A percentile compares a stretch with the other conserved stretches of the same genome.
Evolutionary conservation across 177 flowering plant genomes (phyloP).

Genomic region (Tripterygium wilfordii): DNA sequence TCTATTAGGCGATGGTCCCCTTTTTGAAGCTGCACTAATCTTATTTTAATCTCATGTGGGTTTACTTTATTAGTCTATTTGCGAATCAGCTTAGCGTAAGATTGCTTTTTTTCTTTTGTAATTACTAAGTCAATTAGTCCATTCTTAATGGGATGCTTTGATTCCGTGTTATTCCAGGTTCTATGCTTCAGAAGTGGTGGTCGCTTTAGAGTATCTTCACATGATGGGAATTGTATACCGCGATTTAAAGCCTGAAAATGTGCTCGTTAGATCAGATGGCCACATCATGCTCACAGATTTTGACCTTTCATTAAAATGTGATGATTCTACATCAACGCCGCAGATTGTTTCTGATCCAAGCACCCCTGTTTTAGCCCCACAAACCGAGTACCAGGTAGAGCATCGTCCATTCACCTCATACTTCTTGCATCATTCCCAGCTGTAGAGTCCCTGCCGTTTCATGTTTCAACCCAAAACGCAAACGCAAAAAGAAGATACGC

Average conservation of each 20-base stretch:
- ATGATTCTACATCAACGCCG: slow-evolving; percentile 44
- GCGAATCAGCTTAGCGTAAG: too few species aligned
- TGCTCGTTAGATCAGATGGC: slow-evolving; percentile 75
- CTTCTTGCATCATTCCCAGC: slow-evolving; percentile 70
- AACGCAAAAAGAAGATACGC: slow-evolving; percentile 49
- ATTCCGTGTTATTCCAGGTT: slow-evolving; percentile 58
- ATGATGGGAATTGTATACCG: slow-evolving; percentile 86
- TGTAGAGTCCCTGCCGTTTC: slow-evolving; percentile 75
- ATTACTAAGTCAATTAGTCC: not conserved
- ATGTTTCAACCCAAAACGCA: slow-evolving; percentile 57
- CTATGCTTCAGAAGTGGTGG: slow-evolving; percentile 80
- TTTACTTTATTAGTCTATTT: too few species aligned
- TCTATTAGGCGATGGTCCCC: too few species aligned
- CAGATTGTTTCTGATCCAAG: slow-evolving; percentile 41
- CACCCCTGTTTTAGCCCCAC: slow-evolving; percentile 9
- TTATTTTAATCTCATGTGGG: too few species aligned
- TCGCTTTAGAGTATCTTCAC: slow-evolving; percentile 83
- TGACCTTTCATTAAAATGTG: slow-evolving; percentile 72
- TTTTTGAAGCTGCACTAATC: too few species aligned
- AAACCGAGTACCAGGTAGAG: slow-evolving; percentile 12
- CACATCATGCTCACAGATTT: slow-evolving; percentile 93
- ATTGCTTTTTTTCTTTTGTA: not conserved
- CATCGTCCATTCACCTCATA: slow-evolving; percentile 32
- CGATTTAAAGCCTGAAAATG: slow-evolving; percentile 88
- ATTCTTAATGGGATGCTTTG: too few species aligned